These are phyloP conservation scores for Porcisia deanei DNA, from an alignment of 208 protist species.

Conservation along the genomic window DNA sequence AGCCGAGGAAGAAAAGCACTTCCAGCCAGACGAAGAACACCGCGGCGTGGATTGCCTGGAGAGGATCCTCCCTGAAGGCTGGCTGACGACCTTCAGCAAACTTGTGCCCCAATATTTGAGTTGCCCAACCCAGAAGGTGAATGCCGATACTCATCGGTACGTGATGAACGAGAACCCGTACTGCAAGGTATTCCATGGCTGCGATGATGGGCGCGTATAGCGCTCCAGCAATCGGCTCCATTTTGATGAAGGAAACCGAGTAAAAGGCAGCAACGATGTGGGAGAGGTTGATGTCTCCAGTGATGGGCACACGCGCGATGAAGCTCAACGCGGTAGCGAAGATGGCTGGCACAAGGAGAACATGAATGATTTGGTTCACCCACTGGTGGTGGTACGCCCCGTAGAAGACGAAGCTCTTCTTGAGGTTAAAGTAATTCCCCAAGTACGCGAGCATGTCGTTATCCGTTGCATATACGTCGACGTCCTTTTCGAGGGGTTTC, in stretches of 20 bases:
- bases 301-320: conserved; percentile 36
- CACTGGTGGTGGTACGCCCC: conserved; percentile 65
- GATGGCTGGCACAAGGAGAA: conserved; percentile 77
- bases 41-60: conserved; percentile 68
- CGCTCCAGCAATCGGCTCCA: conserved; percentile 60
- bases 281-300: conserved; percentile 42
- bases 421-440: conserved; percentile 60
- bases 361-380: conserved; percentile 74
- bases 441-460: conserved; percentile 38
- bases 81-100: conserved; percentile 53
- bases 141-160: conserved; percentile 35
- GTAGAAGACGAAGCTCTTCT: conserved; percentile 75
- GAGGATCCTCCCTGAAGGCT: conserved; percentile 73
- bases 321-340: conserved; percentile 65
- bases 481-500: background rate
- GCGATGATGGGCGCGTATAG: conserved; percentile 51
- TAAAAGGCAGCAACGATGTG: conserved; percentile 50
- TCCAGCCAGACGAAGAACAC: conserved; percentile 79
- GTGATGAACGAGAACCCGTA: conserved; percentile 27
- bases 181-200: conserved; percentile 42
- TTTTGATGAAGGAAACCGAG: conserved; percentile 54
- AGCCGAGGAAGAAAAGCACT: conserved; percentile 78
- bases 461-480: background rate
- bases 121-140: conserved; percentile 45
- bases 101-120: conserved; percentile 74